Conservation (phyloP, 352 stramenopile genomes). For the Globisporangium perplexum region DNA sequence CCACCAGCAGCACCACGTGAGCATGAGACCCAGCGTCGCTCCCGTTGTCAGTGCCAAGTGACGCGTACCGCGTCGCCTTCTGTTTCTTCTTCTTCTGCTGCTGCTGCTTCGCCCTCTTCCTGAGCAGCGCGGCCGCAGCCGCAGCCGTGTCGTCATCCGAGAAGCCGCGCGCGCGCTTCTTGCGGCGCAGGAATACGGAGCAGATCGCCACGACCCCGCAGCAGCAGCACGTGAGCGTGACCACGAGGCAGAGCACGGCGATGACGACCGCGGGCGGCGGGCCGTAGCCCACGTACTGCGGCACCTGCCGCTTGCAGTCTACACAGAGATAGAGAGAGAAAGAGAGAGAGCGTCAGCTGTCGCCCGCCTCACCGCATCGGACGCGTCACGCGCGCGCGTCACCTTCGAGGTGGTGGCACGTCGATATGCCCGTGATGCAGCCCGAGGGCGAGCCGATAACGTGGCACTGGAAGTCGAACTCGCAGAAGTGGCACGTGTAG, state of each 20-base stretch:
- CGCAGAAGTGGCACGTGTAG: slow-evolving; percentile 77
- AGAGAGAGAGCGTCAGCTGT: too few species aligned
- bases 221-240: slow-evolving; percentile 78
- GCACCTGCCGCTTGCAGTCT: slow-evolving; percentile 73
- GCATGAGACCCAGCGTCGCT: neutral
- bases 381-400: too few species aligned
- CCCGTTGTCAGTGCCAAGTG: too few species aligned
- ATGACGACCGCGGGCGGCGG: slow-evolving; percentile 79
- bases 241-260: slow-evolving; percentile 73
- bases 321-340: neutral
- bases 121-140: neutral
- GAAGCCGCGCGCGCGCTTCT: neutral
- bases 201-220: slow-evolving; percentile 75
- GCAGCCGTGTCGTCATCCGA: neutral
- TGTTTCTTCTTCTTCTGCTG: slow-evolving; percentile 27
- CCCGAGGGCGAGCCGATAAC: slow-evolving; percentile 60
- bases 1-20: neutral
- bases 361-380: too few species aligned
- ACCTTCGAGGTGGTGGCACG: slow-evolving; percentile 82
- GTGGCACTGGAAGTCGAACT: slow-evolving; percentile 82
- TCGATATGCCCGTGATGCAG: slow-evolving; percentile 62
- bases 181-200: slow-evolving; percentile 53
- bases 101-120: slow-evolving; percentile 7
- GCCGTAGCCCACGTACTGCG: slow-evolving; percentile 77
- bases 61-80: too few species aligned